Percentiles rank a stretch among this genome's conserved stretches.
Evolutionary conservation across 106 monocot species (phyloP).

Genomic region (Dendrobium huoshanense): DNA sequence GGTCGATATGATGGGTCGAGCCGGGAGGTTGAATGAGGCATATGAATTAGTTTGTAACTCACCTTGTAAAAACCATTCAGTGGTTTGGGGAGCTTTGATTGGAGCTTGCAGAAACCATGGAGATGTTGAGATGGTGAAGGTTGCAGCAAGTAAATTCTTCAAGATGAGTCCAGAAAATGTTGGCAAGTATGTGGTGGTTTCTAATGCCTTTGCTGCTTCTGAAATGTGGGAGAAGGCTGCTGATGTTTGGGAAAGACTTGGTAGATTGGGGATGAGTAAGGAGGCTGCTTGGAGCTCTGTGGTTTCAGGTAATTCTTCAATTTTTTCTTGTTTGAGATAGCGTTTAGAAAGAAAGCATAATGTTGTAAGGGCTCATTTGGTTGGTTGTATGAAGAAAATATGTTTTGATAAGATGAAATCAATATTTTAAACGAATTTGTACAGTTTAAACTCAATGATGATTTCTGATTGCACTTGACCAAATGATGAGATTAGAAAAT

Average conservation of each 20-base stretch:
- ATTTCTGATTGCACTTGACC: no score
- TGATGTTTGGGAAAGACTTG: constrained; percentile 17
- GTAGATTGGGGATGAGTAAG: constrained; percentile 24
- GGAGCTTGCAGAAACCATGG: constrained; percentile 37
- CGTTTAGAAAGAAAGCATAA: no score
- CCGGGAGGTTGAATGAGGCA: constrained; percentile 37
- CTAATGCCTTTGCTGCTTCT: constrained; percentile 35
- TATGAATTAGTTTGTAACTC: constrained; percentile 24
- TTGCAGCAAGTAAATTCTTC: constrained; percentile 22
- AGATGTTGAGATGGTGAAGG: constrained; percentile 18
- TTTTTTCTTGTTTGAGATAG: no score
- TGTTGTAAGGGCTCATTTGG: no score
- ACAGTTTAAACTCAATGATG: no score
- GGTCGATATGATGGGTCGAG: constrained; percentile 52
- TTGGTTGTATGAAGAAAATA: no score
- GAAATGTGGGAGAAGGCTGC: constrained; percentile 53
- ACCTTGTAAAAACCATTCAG: constrained; percentile 9
- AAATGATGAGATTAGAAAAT: no score
- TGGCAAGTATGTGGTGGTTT: constrained; percentile 33
- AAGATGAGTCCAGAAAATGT: constrained; percentile 27
- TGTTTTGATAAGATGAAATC: no score
- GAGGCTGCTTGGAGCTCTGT: constrained; percentile 44
- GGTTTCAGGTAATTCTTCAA: not conserved
- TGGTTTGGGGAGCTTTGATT: constrained; percentile 41
- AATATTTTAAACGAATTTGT: no score